Evolutionary conservation across 2,329 filamentous ascomycete species (phyloP).

Genomic region (Sphaerulina populicola): DNA sequence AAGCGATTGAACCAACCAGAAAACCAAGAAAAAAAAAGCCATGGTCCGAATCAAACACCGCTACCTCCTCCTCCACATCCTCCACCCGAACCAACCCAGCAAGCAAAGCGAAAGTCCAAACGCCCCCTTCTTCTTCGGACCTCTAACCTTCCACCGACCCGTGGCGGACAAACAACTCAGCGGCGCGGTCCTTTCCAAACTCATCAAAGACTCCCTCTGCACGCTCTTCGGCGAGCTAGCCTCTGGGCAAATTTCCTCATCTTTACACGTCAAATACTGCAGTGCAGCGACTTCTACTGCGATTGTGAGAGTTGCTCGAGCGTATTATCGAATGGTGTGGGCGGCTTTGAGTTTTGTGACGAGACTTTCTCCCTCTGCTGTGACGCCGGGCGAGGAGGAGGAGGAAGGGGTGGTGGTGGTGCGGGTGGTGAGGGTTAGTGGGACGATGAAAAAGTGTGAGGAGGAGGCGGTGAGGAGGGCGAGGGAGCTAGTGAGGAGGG

Average conservation of each 20-base stretch:
- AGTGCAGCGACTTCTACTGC: conserved; percentile 88
- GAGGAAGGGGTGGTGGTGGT: conserved; percentile 51
- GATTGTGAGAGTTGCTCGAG: conserved; percentile 74
- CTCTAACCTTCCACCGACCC: conserved; percentile 66
- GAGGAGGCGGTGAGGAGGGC: conserved; percentile 78
- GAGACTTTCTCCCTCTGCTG: conserved; percentile 37
- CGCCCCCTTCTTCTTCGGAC: conserved; percentile 45
- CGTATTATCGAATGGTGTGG: conserved; percentile 83
- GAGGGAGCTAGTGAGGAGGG: conserved; percentile 60
- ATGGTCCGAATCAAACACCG: conserved; percentile 98
- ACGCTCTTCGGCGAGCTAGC: conserved; percentile 71
- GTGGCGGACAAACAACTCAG: conserved; percentile 63
- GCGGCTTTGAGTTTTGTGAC: conserved; percentile 76
- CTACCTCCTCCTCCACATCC: conserved; percentile 88
- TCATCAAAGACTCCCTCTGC: conserved; percentile 61
- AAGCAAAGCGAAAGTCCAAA: too few species aligned
- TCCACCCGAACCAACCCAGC: conserved; percentile 59
- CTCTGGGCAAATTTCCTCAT: conserved; percentile 51
- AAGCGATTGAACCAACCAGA: not conserved
- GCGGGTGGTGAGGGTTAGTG: conserved; percentile 76
- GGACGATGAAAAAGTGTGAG: conserved; percentile 86
- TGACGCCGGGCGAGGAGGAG: too few species aligned
- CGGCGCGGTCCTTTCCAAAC: conserved; percentile 55
- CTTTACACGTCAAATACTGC: conserved; percentile 83
- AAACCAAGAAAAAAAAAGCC: not conserved